Percentiles rank a stretch among this genome's conserved stretches.
These are phyloP conservation scores for Chlorella sp. DNA, from an alignment of 139 green algal species.

Conservation along the genomic window DNA sequence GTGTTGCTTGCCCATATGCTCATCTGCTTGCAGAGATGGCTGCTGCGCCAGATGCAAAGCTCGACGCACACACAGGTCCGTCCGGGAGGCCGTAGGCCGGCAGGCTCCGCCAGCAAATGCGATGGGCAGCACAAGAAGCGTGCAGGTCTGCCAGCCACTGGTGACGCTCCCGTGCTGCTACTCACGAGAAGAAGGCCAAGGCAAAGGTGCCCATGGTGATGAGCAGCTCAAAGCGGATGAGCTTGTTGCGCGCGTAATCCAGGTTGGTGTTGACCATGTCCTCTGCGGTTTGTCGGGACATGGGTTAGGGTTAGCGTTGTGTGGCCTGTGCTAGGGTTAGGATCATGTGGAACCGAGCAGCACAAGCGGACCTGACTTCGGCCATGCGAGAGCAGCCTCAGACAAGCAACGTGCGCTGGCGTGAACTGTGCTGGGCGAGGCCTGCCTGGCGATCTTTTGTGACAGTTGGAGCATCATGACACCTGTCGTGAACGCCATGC, in stretches of 20 bases:
- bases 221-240: constrained; percentile 55
- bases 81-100: not conserved
- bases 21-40: not conserved
- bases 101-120: not conserved
- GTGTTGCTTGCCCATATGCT: not conserved
- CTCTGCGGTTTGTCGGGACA: too few species aligned
- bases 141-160: not conserved
- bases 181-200: constrained; percentile 51
- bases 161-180: not conserved
- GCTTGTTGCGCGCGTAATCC: constrained; percentile 82
- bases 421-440: too few species aligned
- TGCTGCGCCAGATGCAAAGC: not conserved
- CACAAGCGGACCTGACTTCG: too few species aligned
- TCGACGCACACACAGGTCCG: not conserved
- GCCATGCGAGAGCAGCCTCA: too few species aligned
- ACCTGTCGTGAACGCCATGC: too few species aligned
- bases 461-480: too few species aligned
- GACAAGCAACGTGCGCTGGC: too few species aligned
- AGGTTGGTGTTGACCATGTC: constrained; percentile 96
- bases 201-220: constrained; percentile 65
- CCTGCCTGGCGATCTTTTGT: too few species aligned
- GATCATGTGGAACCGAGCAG: too few species aligned
- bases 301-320: too few species aligned
- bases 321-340: too few species aligned
- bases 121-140: not conserved